phyloP scores from a whole-genome alignment of 2,329 filamentous ascomycete species.

The Aspergillus candidus region DNA sequence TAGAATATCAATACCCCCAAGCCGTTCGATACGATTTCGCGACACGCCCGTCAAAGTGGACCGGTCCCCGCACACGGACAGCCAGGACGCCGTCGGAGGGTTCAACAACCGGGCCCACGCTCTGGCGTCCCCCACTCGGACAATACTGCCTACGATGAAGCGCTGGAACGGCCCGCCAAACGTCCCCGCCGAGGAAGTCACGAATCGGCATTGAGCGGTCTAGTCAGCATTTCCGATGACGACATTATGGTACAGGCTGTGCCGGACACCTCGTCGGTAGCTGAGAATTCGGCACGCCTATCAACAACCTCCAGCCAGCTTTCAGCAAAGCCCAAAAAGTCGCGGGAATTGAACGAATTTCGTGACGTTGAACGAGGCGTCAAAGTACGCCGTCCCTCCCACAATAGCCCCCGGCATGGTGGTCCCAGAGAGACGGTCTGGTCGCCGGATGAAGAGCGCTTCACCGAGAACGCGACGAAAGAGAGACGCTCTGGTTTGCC shows the following conservation, averaged over 20 bases:
- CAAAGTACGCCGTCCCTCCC: conserved; percentile 1
- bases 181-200: conserved; percentile 22
- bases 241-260: conserved; percentile 9
- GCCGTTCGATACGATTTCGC: conserved; percentile 22
- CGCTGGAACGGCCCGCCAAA: conserved; percentile 21
- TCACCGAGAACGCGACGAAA: conserved; percentile 19
- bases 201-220: not conserved
- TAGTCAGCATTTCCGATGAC: conserved; percentile 16
- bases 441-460: conserved; percentile 12
- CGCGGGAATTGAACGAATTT: conserved; percentile 13
- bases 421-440: conserved; percentile 5
- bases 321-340: conserved; percentile 5
- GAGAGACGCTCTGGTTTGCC: conserved; percentile 14
- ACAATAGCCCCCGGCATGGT: conserved; percentile 2
- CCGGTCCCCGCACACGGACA: conserved; percentile 26
- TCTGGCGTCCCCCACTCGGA: conserved; percentile 6
- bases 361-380: conserved; percentile 17
- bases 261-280: conserved; percentile 3
- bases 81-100: conserved; percentile 2
- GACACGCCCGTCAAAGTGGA: conserved; percentile 25
- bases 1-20: conserved; percentile 13
- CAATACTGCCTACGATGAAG: conserved; percentile 13
- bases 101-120: not conserved
- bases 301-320: conserved; percentile 19
- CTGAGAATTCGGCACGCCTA: conserved; percentile 9